Base-by-base conservation (phyloP, 208 protist species). In the Porcisia deanei region DNA sequence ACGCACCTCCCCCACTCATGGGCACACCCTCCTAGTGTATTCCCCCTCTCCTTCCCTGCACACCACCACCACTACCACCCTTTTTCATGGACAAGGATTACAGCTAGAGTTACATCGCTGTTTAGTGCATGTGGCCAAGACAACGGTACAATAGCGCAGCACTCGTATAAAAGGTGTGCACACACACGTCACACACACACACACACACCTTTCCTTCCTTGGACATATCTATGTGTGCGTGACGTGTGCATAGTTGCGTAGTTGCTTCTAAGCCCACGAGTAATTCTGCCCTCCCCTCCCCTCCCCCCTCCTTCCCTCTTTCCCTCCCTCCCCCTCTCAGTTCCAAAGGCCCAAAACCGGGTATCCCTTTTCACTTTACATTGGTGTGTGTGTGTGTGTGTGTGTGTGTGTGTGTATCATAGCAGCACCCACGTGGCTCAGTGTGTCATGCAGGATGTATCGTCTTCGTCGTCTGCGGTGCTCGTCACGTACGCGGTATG, bases 401-500 rank as follows among this genome's bases (percentile, higher is more conserved):
- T 34, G 14, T 18, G 9, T 8, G 16, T 34, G 4, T 58, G 5
- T 25, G 30, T 39, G 4, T n/a, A 5, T 34, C 14, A 16, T 20
- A 37, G 10, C 34, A 34, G 59, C 2, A 30, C 1, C 5, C 0
- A 43, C 22, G 37, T 0, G 16, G 5, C 5, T 41, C 39, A 1
- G 1, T 7, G 30, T 45, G 39, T 41, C 41, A 81, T 81, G 76
- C 37, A 64, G 1, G 37, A 72, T 72, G 76, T 5, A 16, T 12
- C 69, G 22, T 59, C 69, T 9, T 10, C 57, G 16, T 37, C 69
- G 22, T 63, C 71, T 34, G 14, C 37, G 37, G 39, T 4, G 22
- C 39, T 45, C 6, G 47, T 76, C 49, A 77, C 66, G 41, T 77
- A 82, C 72, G 53, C 57, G 4, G 58, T 64, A 61, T 82, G 77